A percentile compares a stretch with the other conserved stretches of the same genome.
These are phyloP conservation scores for Nemania diffusa DNA, from an alignment of 2,329 filamentous ascomycete species.

Conservation along the genomic window DNA sequence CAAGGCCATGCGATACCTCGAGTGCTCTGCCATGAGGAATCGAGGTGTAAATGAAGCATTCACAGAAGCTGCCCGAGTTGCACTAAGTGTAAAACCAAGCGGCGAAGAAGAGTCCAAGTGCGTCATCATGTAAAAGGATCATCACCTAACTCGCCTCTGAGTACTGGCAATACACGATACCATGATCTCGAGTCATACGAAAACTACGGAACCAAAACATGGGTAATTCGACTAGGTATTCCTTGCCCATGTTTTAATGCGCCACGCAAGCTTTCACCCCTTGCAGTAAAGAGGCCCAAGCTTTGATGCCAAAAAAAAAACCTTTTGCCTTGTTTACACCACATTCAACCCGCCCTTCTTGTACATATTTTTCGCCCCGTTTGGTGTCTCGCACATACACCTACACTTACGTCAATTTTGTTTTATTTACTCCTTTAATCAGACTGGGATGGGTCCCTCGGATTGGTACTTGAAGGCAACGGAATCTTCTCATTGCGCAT, in stretches of 20 bases:
- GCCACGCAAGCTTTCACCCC: not conserved
- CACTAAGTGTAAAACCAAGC: conserved; percentile 76
- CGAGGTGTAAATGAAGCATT: conserved; percentile 98
- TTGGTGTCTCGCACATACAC: conserved; percentile 32
- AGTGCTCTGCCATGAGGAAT: conserved; percentile 99
- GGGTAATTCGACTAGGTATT: not conserved
- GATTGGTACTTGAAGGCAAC: conserved; percentile 22
- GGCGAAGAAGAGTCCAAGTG: conserved; percentile 69
- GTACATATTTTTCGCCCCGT: conserved; percentile 31
- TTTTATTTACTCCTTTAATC: conserved; percentile 24
- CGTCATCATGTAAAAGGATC: conserved; percentile 63
- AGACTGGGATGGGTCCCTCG: conserved; percentile 19
- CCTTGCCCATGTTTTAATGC: not conserved
- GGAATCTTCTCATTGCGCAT: conserved; percentile 24
- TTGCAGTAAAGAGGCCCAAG: not conserved
- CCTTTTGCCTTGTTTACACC: too few relatives aligned
- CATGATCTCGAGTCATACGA: conserved; percentile 5
- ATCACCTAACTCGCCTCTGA: not conserved
- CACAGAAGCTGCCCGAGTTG: conserved; percentile 95
- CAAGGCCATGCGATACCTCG: conserved; percentile 91
- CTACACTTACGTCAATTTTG: conserved; percentile 17
- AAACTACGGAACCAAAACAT: not conserved
- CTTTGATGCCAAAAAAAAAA: conserved; percentile 10
- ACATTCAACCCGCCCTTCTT: conserved; percentile 27
- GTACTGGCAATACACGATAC: not conserved